Conservation (phyloP, 2,329 filamentous ascomycete species). For the Penicillium sp. region DNA sequence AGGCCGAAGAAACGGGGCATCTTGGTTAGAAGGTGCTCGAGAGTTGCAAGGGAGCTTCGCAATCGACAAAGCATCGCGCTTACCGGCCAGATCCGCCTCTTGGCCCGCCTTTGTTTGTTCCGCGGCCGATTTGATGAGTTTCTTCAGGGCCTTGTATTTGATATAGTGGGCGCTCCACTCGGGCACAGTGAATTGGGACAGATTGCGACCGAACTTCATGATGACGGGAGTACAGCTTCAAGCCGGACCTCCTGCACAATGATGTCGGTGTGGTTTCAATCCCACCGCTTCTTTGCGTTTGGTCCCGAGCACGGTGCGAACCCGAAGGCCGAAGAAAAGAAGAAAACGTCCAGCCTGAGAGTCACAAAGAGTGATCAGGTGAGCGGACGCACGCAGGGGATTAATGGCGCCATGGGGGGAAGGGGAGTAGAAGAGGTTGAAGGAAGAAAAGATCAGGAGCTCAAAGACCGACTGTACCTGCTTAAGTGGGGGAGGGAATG, state of each 20-base stretch:
- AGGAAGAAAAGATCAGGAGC: constrained; percentile 3
- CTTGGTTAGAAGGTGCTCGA: constrained; percentile 25
- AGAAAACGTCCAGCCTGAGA: constrained; percentile 18
- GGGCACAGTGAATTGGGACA: constrained; percentile 54
- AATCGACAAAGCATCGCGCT: constrained; percentile 43
- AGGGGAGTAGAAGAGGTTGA: neutral
- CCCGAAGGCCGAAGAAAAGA: neutral
- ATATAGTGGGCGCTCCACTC: constrained; percentile 57
- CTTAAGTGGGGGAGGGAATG: constrained; percentile 13
- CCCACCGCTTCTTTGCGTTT: neutral
- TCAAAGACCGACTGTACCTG: constrained; percentile 22
- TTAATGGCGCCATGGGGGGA: constrained; percentile 22
- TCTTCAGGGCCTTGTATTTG: constrained; percentile 71
- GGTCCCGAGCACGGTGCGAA: constrained; percentile 3
- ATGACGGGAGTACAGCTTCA: constrained; percentile 18
- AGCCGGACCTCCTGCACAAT: neutral
- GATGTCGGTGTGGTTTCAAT: neutral
- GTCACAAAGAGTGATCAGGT: constrained; percentile 27
- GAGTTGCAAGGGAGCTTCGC: constrained; percentile 7
- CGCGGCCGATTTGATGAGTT: constrained; percentile 82
- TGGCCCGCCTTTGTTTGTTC: constrained; percentile 70
- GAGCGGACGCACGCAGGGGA: constrained; percentile 26
- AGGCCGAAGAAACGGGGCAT: constrained; percentile 21
- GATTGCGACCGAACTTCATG: constrained; percentile 57
- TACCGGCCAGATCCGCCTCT: constrained; percentile 88